phyloP scores from a whole-genome alignment of 495 filamentous ascomycete genomes.

The Penicillium odoratum region DNA sequence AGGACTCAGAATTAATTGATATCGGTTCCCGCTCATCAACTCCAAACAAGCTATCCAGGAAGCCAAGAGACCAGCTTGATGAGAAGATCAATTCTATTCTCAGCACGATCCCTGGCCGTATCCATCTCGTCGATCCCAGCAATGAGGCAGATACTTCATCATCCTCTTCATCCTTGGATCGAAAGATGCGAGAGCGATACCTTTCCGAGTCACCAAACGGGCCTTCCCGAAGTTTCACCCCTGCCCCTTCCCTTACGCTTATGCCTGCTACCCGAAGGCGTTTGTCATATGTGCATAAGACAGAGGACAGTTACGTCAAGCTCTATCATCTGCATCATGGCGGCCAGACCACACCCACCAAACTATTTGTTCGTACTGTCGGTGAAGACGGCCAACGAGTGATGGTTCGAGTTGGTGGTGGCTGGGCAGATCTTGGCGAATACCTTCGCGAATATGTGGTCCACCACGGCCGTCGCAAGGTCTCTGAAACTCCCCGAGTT shows the following conservation, averaged over 20 bases:
- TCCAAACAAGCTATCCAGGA: conserved; percentile 33
- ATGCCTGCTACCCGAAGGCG: conserved; percentile 56
- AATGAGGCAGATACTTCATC: conserved; percentile 33
- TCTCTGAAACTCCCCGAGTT: conserved; percentile 43
- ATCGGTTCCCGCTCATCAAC: conserved; percentile 35
- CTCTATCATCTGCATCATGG: conserved; percentile 90
- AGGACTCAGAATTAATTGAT: conserved; percentile 23
- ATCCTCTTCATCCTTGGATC: conserved; percentile 39
- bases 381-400: conserved; percentile 89
- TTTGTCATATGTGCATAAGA: conserved; percentile 31
- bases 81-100: conserved; percentile 84
- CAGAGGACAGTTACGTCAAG: conserved; percentile 66
- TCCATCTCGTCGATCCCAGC: conserved; percentile 58
- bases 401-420: conserved; percentile 95
- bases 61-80: conserved; percentile 69
- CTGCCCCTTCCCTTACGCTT: conserved; percentile 68
- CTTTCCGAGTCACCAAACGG: conserved; percentile 40
- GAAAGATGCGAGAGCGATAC: conserved; percentile 31
- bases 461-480: conserved; percentile 69
- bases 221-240: conserved; percentile 47
- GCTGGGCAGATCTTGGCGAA: conserved; percentile 93
- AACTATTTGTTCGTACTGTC: conserved; percentile 88
- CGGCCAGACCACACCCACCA: conserved; percentile 80
- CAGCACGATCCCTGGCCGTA: conserved; percentile 73
- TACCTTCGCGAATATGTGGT: conserved; percentile 91